phyloP scores from a whole-genome alignment of 495 filamentous ascomycete genomes.

The Xylaria nigripes region DNA sequence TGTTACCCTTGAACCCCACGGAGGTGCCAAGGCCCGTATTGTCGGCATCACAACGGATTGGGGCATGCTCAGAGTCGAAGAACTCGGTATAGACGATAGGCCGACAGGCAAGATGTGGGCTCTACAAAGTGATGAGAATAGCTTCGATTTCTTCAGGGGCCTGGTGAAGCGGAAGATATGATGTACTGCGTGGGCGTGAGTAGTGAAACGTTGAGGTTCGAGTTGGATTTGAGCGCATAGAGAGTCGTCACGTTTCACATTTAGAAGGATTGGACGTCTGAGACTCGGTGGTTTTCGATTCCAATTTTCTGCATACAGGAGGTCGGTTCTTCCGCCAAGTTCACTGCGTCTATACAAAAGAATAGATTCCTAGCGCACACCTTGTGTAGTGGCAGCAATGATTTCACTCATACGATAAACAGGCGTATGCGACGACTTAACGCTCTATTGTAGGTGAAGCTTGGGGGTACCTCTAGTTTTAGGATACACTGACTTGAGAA shows the following conservation, averaged over 20 bases:
- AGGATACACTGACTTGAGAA: too few relatives aligned
- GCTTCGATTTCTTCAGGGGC: slow-evolving; percentile 95
- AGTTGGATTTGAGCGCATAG: neutral
- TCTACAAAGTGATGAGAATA: slow-evolving; percentile 94
- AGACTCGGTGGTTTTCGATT: neutral
- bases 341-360: neutral
- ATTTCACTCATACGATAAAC: too few relatives aligned
- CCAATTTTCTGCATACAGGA: too few relatives aligned
- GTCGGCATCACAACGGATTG: slow-evolving; percentile 84
- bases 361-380: neutral
- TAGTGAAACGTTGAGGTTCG: too few relatives aligned
- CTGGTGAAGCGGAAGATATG: slow-evolving; percentile 74
- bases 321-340: too few relatives aligned
- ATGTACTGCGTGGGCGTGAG: neutral
- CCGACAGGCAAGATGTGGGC: slow-evolving; percentile 70
- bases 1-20: slow-evolving; percentile 80
- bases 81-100: slow-evolving; percentile 63
- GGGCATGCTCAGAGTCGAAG: slow-evolving; percentile 76
- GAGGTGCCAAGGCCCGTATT: slow-evolving; percentile 67
- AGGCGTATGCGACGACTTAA: too few relatives aligned
- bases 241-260: neutral
- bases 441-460: too few relatives aligned
- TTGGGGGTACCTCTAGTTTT: too few relatives aligned
- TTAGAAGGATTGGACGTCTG: neutral
- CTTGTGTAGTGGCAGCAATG: neutral